Conservation (phyloP, 208 protist species). For the Leishmania tarentolae region DNA sequence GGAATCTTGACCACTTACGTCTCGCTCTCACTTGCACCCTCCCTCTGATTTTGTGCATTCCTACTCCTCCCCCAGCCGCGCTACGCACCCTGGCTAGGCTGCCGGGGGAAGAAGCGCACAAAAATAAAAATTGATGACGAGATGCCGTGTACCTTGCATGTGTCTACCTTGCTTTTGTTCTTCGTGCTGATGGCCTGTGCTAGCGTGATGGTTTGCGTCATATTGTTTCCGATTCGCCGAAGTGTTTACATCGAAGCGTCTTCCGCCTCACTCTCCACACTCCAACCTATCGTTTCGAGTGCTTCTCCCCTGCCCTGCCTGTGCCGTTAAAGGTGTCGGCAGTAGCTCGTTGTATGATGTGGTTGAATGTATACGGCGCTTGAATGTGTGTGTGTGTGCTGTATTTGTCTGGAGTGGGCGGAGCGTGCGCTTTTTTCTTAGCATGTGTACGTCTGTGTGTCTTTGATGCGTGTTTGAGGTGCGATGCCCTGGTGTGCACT, state of each 20-base stretch:
- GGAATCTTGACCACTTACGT: neutral
- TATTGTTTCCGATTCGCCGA: neutral
- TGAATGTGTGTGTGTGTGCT: neutral
- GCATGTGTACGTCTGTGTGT: neutral
- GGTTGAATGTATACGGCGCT: neutral
- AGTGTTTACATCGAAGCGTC: neutral
- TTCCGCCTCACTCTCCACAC: neutral
- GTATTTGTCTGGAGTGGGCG: neutral
- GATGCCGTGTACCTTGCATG: neutral
- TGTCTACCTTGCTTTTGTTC: neutral
- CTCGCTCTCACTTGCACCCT: neutral
- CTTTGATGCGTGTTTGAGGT: neutral
- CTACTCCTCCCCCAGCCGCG: neutral
- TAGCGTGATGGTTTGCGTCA: neutral
- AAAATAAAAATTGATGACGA: no score
- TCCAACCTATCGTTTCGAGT: no score
- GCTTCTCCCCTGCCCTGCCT: neutral
- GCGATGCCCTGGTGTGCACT: neutral
- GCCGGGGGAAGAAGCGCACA: neutral
- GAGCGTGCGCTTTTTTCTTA: neutral
- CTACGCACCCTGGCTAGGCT: neutral
- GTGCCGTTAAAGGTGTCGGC: neutral
- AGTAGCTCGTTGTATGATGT: neutral
- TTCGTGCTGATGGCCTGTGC: neutral
- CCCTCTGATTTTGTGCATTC: neutral